Conservation (phyloP, 345 rosid genomes). For the Viola odorata region DNA sequence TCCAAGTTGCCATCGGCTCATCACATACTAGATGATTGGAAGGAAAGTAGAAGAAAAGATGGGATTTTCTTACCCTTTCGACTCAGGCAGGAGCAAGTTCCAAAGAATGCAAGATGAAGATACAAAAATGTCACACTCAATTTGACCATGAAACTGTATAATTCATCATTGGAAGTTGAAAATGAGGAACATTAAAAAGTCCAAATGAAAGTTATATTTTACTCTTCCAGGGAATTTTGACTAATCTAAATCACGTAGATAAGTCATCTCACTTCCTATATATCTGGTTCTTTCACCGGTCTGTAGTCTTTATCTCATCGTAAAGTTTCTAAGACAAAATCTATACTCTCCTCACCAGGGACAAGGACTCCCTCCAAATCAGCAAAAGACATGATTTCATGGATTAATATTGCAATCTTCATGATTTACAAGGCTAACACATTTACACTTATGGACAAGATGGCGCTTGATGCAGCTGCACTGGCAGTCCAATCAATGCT, state of each 20-base stretch:
- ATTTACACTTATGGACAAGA: conserved; percentile 29
- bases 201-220: not conserved
- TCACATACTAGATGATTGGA: conserved; percentile 69
- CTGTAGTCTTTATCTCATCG: not conserved
- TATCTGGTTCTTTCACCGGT: conserved; percentile 12
- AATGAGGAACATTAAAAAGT: not conserved
- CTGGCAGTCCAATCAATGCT: conserved; percentile 5
- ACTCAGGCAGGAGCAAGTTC: conserved; percentile 5
- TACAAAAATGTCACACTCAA: too few relatives aligned
- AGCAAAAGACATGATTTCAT: not conserved
- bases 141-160: too few relatives aligned
- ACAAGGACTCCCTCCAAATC: conserved; percentile 4
- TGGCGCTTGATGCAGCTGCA: conserved; percentile 15
- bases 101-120: conserved; percentile 1
- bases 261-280: conserved; percentile 1
- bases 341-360: conserved; percentile 13
- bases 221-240: conserved; percentile 4
- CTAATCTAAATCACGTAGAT: not conserved
- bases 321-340: conserved; percentile 14
- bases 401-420: conserved; percentile 15
- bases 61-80: conserved; percentile 28
- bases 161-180: too few relatives aligned
- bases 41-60: conserved; percentile 35
- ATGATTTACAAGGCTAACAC: conserved; percentile 34
- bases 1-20: conserved; percentile 50